phyloP scores from a whole-genome alignment of 2,329 filamentous ascomycete species.

The Raffaelea albimanens region DNA sequence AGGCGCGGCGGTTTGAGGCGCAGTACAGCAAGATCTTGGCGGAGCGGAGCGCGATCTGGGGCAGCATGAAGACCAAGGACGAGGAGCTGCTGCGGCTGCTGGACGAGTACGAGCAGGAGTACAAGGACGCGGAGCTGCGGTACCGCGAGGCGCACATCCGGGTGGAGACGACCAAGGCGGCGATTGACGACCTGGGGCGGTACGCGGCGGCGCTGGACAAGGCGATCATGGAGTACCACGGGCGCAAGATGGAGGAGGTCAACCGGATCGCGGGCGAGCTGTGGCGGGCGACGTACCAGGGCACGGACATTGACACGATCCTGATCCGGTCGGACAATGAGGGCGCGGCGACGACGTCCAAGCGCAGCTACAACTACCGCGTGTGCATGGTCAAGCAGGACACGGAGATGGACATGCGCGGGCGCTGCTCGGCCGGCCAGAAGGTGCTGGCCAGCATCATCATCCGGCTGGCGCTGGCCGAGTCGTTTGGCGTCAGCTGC shows the following conservation, averaged over 20 bases:
- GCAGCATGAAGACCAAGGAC: conserved; percentile 75
- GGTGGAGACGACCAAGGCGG: conserved; percentile 84
- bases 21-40: conserved; percentile 61
- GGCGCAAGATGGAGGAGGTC: conserved; percentile 96
- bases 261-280: conserved; percentile 90
- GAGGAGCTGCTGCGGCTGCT: conserved; percentile 65
- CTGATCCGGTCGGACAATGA: conserved; percentile 90
- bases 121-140: conserved; percentile 68
- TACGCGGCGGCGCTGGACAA: conserved; percentile 82
- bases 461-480: conserved; percentile 88
- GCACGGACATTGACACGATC: conserved; percentile 94
- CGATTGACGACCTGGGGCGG: conserved; percentile 78
- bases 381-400: conserved; percentile 97
- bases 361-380: conserved; percentile 86
- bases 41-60: conserved; percentile 64
- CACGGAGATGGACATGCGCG: conserved; percentile 98
- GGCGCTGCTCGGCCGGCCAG: conserved; percentile 90
- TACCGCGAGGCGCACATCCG: conserved; percentile 86
- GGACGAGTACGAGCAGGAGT: conserved; percentile 75
- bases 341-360: conserved; percentile 29
- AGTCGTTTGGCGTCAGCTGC: conserved; percentile 94
- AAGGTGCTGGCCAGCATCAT: conserved; percentile 96
- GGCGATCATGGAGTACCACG: conserved; percentile 95
- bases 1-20: conserved; percentile 59
- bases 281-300: conserved; percentile 96